Base-by-base conservation (phyloP, 108 stramenopile species). In the Nitzschia sp. region DNA sequence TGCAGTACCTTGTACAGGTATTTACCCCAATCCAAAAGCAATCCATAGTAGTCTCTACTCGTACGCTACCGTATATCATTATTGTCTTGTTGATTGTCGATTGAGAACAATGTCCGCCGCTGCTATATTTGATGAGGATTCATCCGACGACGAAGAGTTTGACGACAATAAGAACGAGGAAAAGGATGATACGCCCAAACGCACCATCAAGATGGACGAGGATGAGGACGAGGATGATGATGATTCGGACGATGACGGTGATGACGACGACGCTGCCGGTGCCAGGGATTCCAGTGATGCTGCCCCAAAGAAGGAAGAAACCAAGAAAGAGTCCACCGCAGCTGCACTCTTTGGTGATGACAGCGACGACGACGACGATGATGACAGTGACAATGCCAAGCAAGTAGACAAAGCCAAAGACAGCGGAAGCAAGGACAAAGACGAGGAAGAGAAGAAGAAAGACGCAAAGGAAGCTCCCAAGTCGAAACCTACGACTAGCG, bases 351-450 rank as follows among this genome's bases (percentile, higher is more conserved):
- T 60, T 60, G 59, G 33, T 2, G 59, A 60, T 38, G 80, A 80
- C 52, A 77, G 80, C 63, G 75, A 77, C 29, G 69, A 79, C 32
- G 73, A 75, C 4, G 38, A 45, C 27, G 33, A 58, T 26, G 56
- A 34, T 0, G 55, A 1, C 17, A 16, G 32, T 38, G 53, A 29
- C 58, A 30, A 54, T 19, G 25, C 60, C 21, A 16, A 22, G 28
- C 28, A 35, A 30, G 33, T 16, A 41, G 34, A 57, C 0, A 58
- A 47, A 26, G 35, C 45, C 22, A 28, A 36, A 1, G 65, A 41
- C 6, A 6, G 13, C 6, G 38, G 6, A 6, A 13, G 19, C 19
- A 50, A 63, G 26, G 35, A 67, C 45, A 45, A 54, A 21, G 0
- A 58, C 54, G 2, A 1, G 6, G 41, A 47, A 36, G 34, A 69